Base-by-base conservation (phyloP, 306 rosid species). In the Elaeagnus macrophylla region DNA sequence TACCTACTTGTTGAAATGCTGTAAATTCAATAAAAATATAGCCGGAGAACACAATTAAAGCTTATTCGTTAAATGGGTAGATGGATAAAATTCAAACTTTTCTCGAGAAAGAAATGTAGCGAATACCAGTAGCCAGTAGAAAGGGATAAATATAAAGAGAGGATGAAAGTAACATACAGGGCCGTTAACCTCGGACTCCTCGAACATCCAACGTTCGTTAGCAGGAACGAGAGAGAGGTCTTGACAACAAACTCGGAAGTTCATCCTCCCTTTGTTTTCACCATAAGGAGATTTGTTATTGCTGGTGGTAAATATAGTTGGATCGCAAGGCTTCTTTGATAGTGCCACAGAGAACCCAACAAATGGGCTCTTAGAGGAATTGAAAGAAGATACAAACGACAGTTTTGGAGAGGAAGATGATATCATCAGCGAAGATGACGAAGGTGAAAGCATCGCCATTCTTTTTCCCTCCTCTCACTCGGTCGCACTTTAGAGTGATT, bases 141-240 rank as follows among this genome's bases (percentile, higher is more conserved):
- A 7, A 5, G 32, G 4, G 32, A 25, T 25, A 25, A 25, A 25
- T 25, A 10, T 44, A 36, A 16, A 5, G 32, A 10, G 16, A 39
- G 50, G 48, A 52, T 9, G 54, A 25, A 57, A 10, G 47, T 11
- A 46, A 66, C 70, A 56, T 69, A 90, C 97, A 70, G 90, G 88
- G 73, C 97, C 97, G 41, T 69, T 64, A 59, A 69, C 79, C 56
- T 90, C 97, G 15, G 85, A 78, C 62, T 83, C 94, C 55, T 83
- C 86, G 50, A 76, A 78, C 68, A 78, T 66, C 88, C 90, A 86
- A 6, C 97, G 91, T 43, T 81, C 67, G 42, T 65, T 94, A 53
- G 52, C 20, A 12, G 83, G 77, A 45, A 77, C 75, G 10, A 71
- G 42, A 37, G 78, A 59, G 52, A 73, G 47, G 39, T 81, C 78